A percentile compares a stretch with the other conserved stretches of the same genome.
Evolutionary conservation across 1,284 basidiomycete genomes (phyloP).

Genomic region (Cyathus pygmaeus): DNA sequence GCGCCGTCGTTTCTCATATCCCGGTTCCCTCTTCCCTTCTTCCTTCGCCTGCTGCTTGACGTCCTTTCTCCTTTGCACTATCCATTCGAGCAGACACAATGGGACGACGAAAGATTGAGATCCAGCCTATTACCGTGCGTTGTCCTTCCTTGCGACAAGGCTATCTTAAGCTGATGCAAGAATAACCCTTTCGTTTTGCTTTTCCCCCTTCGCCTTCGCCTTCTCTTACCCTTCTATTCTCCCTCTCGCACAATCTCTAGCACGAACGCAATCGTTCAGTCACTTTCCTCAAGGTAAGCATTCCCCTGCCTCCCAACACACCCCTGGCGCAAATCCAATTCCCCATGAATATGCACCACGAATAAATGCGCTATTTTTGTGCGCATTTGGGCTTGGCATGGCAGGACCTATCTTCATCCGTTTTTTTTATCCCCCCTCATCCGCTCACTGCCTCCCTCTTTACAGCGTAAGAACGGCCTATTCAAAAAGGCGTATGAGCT

Average conservation of each 20-base stretch:
- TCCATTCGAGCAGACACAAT: constrained; percentile 47
- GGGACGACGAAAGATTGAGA: constrained; percentile 92
- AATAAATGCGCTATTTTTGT: constrained; percentile 61
- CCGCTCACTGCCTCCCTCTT: constrained; percentile 18
- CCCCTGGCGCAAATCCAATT: constrained; percentile 7
- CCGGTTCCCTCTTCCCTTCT: constrained; percentile 15
- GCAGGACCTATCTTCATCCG: constrained; percentile 51
- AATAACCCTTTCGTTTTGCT: constrained; percentile 8
- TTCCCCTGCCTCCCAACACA: not conserved
- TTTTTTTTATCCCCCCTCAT: constrained; percentile 21
- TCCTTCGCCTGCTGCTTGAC: too few species aligned
- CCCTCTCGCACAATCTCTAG: too few species aligned
- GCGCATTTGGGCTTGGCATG: constrained; percentile 54
- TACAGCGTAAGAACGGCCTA: constrained; percentile 86
- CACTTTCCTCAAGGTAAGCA: constrained; percentile 86
- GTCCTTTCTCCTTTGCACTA: constrained; percentile 19
- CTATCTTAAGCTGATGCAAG: not conserved
- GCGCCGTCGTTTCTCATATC: constrained; percentile 6
- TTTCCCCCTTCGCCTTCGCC: constrained; percentile 3
- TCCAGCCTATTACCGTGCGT: constrained; percentile 81
- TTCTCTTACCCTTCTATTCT: too few species aligned
- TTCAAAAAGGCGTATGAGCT: constrained; percentile 94
- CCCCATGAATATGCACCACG: too few species aligned
- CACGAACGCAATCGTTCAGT: constrained; percentile 92
- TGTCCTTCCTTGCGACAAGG: too few species aligned